Conservation (phyloP, 2,329 filamentous ascomycete species). For the Colletotrichum echinochloae region DNA sequence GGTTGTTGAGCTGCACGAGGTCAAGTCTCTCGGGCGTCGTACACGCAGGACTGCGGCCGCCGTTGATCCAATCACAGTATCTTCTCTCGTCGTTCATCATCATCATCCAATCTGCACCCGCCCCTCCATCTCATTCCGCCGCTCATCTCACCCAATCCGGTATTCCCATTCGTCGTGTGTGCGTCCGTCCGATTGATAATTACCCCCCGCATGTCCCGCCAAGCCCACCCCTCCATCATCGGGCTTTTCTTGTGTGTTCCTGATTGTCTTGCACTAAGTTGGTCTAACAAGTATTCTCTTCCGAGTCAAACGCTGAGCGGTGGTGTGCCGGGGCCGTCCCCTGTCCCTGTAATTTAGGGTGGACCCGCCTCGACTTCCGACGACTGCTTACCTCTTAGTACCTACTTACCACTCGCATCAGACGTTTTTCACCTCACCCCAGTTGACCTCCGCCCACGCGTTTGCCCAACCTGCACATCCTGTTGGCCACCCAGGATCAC, state of each 20-base stretch:
- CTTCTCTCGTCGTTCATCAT: background rate
- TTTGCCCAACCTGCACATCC: slow-evolving; percentile 2
- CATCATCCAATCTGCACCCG: background rate
- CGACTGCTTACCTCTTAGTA: no score
- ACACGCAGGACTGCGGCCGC: background rate
- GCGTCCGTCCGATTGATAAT: slow-evolving; percentile 9
- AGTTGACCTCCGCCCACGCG: background rate
- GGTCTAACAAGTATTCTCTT: slow-evolving; percentile 3
- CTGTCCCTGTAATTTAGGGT: slow-evolving; percentile 41
- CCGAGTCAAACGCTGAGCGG: slow-evolving; percentile 34
- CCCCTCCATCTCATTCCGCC: slow-evolving; percentile 5
- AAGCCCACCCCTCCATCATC: slow-evolving; percentile 6
- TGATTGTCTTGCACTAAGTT: slow-evolving; percentile 27
- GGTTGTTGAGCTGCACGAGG: background rate
- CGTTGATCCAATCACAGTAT: background rate
- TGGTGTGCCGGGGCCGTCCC: slow-evolving; percentile 30
- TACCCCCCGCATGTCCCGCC: slow-evolving; percentile 1
- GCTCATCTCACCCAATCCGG: slow-evolving; percentile 14
- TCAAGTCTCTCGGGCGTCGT: background rate
- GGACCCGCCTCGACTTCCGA: slow-evolving; percentile 42
- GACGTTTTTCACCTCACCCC: slow-evolving; percentile 4
- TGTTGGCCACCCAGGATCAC: background rate
- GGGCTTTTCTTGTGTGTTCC: slow-evolving; percentile 27
- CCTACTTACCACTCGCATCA: slow-evolving; percentile 16
- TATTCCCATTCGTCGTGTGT: slow-evolving; percentile 1